Conservation (phyloP, 2,329 filamentous ascomycete genomes). For the Gliomastix tumulicola region DNA sequence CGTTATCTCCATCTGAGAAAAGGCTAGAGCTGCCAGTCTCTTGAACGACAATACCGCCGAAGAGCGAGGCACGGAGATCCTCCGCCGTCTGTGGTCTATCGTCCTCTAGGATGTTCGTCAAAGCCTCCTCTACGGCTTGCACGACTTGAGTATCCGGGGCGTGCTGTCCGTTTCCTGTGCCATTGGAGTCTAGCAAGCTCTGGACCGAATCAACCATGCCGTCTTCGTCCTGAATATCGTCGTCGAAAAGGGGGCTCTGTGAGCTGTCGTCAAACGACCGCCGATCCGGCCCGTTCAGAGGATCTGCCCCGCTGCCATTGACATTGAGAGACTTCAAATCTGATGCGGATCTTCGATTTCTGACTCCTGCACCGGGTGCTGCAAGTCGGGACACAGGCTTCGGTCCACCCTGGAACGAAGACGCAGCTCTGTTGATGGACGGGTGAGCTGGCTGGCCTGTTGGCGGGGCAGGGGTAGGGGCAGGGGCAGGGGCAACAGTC, state of each 20-base stretch:
- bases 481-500: slow-evolving; percentile 5
- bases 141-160: slow-evolving; percentile 73
- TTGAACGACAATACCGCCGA: slow-evolving; percentile 27
- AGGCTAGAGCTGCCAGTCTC: slow-evolving; percentile 34
- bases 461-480: background rate
- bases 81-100: slow-evolving; percentile 58
- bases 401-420: slow-evolving; percentile 35
- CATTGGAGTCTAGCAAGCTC: slow-evolving; percentile 58
- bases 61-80: slow-evolving; percentile 60
- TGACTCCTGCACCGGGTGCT: slow-evolving; percentile 23
- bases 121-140: slow-evolving; percentile 83
- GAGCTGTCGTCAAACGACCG: slow-evolving; percentile 62
- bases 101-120: slow-evolving; percentile 88
- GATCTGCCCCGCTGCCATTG: slow-evolving; percentile 31
- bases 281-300: slow-evolving; percentile 35
- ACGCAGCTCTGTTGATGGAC: slow-evolving; percentile 18
- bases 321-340: slow-evolving; percentile 33
- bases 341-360: slow-evolving; percentile 40
- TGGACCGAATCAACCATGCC: slow-evolving; percentile 64
- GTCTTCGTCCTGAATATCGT: slow-evolving; percentile 71
- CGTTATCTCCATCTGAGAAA: slow-evolving; percentile 47
- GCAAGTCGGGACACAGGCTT: slow-evolving; percentile 35
- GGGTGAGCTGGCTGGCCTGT: slow-evolving; percentile 8
- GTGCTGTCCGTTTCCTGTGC: slow-evolving; percentile 46
- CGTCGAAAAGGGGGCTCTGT: slow-evolving; percentile 62